Conservation (phyloP, 768 basidiomycete genomes). For the Cubamyces lactineus region DNA sequence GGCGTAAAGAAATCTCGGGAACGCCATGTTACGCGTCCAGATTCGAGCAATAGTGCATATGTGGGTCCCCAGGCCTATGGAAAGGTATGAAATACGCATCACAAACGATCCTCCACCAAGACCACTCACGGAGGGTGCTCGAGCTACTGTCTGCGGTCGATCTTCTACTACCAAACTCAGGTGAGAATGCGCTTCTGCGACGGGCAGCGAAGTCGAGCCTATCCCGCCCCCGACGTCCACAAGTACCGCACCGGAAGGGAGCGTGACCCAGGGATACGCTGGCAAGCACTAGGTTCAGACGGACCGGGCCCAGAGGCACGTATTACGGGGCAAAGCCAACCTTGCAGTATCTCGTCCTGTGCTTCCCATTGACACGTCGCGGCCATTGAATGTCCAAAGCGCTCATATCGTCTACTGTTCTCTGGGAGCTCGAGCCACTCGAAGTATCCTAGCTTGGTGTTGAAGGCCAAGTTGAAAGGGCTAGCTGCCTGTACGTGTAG, state of each 20-base stretch:
- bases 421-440: slow-evolving; percentile 66
- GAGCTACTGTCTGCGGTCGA: slow-evolving; percentile 27
- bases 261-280: slow-evolving; percentile 22
- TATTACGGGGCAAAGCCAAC: slow-evolving; percentile 28
- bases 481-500: slow-evolving; percentile 28
- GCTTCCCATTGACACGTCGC: slow-evolving; percentile 70
- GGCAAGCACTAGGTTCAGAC: too few relatives aligned
- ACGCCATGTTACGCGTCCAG: slow-evolving; percentile 16
- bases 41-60: slow-evolving; percentile 2
- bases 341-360: slow-evolving; percentile 48
- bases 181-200: slow-evolving; percentile 16
- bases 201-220: slow-evolving; percentile 12
- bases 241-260: slow-evolving; percentile 5
- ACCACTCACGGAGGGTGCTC: slow-evolving; percentile 35
- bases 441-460: slow-evolving; percentile 1
- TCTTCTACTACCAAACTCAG: slow-evolving; percentile 21
- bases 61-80: slow-evolving; percentile 20
- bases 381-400: slow-evolving; percentile 78
- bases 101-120: too few relatives aligned
- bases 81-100: too few relatives aligned
- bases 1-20: slow-evolving; percentile 14
- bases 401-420: slow-evolving; percentile 41
- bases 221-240: slow-evolving; percentile 24
- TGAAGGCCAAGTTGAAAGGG: slow-evolving; percentile 64
- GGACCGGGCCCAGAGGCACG: too few relatives aligned